Base-by-base conservation (phyloP, 2,329 filamentous ascomycete species). In the Stagonosporopsis cucurbitacearum region DNA sequence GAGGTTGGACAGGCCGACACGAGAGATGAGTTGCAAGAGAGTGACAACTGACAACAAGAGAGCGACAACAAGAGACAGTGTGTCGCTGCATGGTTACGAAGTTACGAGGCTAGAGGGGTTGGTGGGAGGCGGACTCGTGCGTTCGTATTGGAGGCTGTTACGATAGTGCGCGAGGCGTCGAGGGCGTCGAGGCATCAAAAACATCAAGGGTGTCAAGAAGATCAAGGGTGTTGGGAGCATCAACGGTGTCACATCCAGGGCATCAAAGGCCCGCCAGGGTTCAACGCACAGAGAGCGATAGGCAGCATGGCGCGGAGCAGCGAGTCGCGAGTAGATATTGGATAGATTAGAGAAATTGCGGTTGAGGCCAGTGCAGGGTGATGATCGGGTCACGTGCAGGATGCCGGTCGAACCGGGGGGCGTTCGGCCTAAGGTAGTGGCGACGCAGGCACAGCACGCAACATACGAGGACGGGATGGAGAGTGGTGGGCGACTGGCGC, bases 301-400 rank as follows among this genome's bases (percentile, higher is more conserved):
- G 26, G 40, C 12, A 45, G 46, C 46, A 22, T 28, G 40, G 46
- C 20, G 36, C 41, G 46, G 40, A 33, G 41, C 17, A 50, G n/a
- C 13, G 9, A 41, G 41, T 50, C 40, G 46, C 52, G 46, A 30
- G 52, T 40, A 50, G 17, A 30, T 32, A 46, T 41, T 50, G 44
- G 30, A 46, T 50, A 46, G 52, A 50, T 55, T 41, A 6, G 33
- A 50, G 52, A 55, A 41, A 55, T 55, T 54, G 44, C 37, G 43
- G 37, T 54, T 40, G 26, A 46, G 33, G 46, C 41, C 52, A 45
- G 41, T 25, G 45, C 44, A 40, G 48, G n/a, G n/a, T n/a, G n/a
- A n/a, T n/a, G n/a, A n/a, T n/a, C n/a, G n/a, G n/a, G n/a, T n/a
- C n/a, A n/a, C n/a, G n/a, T n/a, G n/a, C 30, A 54, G 44, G 45